A percentile compares a stretch with the other conserved stretches of the same genome.
Conservation (phyloP, 768 basidiomycete species). For the Trametes maxima region DNA sequence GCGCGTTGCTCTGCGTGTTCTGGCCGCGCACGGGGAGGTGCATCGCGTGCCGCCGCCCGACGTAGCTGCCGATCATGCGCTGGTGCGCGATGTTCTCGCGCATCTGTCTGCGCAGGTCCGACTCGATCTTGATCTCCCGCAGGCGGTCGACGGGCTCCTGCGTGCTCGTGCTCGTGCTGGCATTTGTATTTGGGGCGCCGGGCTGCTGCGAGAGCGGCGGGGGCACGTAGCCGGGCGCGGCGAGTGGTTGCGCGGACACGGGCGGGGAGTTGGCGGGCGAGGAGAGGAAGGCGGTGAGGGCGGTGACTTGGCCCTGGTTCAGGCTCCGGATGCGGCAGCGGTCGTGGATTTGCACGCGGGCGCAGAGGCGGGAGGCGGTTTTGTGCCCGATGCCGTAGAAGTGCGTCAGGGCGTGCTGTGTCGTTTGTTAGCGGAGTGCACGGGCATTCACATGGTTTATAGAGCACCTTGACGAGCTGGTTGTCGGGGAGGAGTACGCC, state of each 20-base stretch:
- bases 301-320: slow-evolving; percentile 84
- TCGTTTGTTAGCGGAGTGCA: neutral
- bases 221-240: slow-evolving; percentile 52
- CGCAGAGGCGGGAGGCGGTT: slow-evolving; percentile 81
- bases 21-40: slow-evolving; percentile 93
- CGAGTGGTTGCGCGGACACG: slow-evolving; percentile 68
- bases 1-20: slow-evolving; percentile 87
- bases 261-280: slow-evolving; percentile 78
- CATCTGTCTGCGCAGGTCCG: slow-evolving; percentile 79
- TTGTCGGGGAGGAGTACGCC: slow-evolving; percentile 82
- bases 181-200: slow-evolving; percentile 21
- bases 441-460: neutral
- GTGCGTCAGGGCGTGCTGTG: slow-evolving; percentile 83
- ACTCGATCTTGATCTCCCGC: slow-evolving; percentile 79
- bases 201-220: slow-evolving; percentile 44
- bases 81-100: slow-evolving; percentile 93
- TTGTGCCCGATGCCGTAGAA: slow-evolving; percentile 88
- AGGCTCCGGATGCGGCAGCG: slow-evolving; percentile 78
- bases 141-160: slow-evolving; percentile 55
- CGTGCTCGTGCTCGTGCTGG: neutral
- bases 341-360: slow-evolving; percentile 91
- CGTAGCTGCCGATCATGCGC: slow-evolving; percentile 91
- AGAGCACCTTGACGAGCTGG: slow-evolving; percentile 71
- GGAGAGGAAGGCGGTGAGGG: slow-evolving; percentile 92
- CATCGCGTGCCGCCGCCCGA: slow-evolving; percentile 92